phyloP scores from a whole-genome alignment of 2,329 filamentous ascomycete genomes.

The Drechslerella coelobrocha region DNA sequence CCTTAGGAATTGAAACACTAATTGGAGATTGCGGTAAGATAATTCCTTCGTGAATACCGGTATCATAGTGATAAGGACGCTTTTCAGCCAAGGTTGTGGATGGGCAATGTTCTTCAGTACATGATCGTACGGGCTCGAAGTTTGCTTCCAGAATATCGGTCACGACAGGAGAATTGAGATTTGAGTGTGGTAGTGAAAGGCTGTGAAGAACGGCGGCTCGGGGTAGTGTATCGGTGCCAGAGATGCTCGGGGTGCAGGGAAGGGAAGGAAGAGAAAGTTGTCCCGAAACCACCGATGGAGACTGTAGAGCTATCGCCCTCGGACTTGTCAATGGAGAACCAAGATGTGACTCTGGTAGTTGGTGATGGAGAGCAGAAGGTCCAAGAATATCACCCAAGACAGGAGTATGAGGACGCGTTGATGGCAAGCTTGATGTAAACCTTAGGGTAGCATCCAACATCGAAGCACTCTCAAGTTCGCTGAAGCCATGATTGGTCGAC shows the following conservation, averaged over 20 bases:
- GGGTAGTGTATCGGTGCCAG: not conserved
- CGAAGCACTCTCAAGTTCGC: not conserved
- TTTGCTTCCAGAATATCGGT: not conserved
- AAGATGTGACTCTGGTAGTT: constrained; percentile 23
- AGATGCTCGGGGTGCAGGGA: constrained; percentile 10
- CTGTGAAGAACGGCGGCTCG: not conserved
- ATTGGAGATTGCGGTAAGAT: constrained; percentile 19
- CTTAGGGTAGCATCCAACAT: no score
- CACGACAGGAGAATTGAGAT: constrained; percentile 13
- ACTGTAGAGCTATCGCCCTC: not conserved
- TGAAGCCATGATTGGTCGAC: not conserved
- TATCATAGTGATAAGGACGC: not conserved
- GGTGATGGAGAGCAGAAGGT: not conserved
- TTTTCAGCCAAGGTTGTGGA: not conserved
- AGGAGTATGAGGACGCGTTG: constrained; percentile 6
- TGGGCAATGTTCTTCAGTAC: not conserved
- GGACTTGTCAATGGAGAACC: constrained; percentile 22
- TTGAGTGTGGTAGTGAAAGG: constrained; percentile 4
- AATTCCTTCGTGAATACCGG: not conserved
- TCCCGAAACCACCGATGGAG: not conserved
- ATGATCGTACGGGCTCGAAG: not conserved
- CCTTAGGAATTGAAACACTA: not conserved
- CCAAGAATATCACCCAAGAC: not conserved
- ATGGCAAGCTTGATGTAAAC: constrained; percentile 5
- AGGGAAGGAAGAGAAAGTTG: not conserved